Percentiles rank a stretch among this genome's conserved stretches.
Evolutionary conservation across 495 filamentous ascomycete genomes (phyloP).

Genomic region (Penicillium tannophilum): DNA sequence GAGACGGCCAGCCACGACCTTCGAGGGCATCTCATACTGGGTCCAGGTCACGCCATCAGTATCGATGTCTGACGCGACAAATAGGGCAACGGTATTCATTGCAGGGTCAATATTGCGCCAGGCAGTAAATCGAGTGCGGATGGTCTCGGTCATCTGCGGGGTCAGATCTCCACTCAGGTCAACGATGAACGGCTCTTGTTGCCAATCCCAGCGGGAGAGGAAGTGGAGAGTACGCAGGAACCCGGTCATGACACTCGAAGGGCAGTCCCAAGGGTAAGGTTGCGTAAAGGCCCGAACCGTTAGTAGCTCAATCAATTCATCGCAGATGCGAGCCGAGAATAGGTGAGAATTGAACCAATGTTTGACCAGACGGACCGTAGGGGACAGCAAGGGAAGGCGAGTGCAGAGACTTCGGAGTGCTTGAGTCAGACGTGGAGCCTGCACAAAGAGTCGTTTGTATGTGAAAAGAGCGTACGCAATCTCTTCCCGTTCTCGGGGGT

Average conservation of each 20-base stretch:
- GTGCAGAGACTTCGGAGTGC: conserved; percentile 76
- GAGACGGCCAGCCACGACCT: conserved; percentile 83
- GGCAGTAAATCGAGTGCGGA: conserved; percentile 71
- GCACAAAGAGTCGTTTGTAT: conserved; percentile 71
- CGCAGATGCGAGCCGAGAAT: conserved; percentile 69
- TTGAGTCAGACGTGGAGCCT: conserved; percentile 77
- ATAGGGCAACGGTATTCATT: conserved; percentile 81
- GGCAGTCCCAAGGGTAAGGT: conserved; percentile 77
- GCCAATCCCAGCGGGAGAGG: conserved; percentile 90
- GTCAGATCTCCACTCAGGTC: conserved; percentile 66
- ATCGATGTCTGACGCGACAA: conserved; percentile 80
- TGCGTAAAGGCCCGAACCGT: conserved; percentile 75
- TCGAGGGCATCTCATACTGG: conserved; percentile 64
- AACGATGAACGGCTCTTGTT: conserved; percentile 74
- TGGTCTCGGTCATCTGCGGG: conserved; percentile 50
- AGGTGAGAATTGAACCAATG: conserved; percentile 87
- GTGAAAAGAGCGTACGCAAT: conserved; percentile 65
- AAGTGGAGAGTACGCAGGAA: conserved; percentile 79
- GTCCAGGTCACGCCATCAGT: conserved; percentile 80
- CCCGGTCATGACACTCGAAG: conserved; percentile 76
- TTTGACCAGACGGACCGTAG: conserved; percentile 86
- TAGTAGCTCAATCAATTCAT: conserved; percentile 82
- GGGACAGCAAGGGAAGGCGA: conserved; percentile 76
- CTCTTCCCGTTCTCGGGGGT: conserved; percentile 63
- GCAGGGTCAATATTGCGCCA: conserved; percentile 81